phyloP scores from a whole-genome alignment of 768 basidiomycete species.

The Lanmaoa rubissima region DNA sequence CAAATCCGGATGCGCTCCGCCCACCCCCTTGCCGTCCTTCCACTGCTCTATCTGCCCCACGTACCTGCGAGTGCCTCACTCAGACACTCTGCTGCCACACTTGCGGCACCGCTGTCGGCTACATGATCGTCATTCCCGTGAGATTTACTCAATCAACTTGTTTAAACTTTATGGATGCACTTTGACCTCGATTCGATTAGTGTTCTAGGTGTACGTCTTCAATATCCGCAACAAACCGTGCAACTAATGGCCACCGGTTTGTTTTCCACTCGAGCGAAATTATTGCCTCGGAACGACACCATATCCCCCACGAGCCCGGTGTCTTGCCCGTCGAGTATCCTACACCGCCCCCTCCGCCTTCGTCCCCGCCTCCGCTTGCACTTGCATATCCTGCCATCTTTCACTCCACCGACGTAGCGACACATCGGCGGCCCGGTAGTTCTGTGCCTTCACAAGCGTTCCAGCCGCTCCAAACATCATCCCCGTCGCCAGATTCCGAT shows the following conservation, averaged over 20 bases:
- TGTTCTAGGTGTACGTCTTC: slow-evolving; percentile 75
- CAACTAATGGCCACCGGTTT: slow-evolving; percentile 83
- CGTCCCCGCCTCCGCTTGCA: slow-evolving; percentile 32
- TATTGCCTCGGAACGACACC: slow-evolving; percentile 57
- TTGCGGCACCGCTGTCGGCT: slow-evolving; percentile 73
- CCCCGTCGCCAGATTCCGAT: slow-evolving; percentile 15
- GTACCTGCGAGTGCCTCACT: slow-evolving; percentile 85
- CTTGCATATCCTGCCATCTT: slow-evolving; percentile 29
- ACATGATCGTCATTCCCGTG: slow-evolving; percentile 74
- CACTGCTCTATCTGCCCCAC: slow-evolving; percentile 31
- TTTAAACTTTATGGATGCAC: slow-evolving; percentile 5
- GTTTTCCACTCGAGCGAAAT: slow-evolving; percentile 82
- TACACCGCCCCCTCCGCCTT: slow-evolving; percentile 30
- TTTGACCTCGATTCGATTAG: slow-evolving; percentile 29
- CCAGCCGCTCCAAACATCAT: slow-evolving; percentile 22
- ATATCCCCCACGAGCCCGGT: slow-evolving; percentile 62
- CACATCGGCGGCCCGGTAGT: slow-evolving; percentile 17
- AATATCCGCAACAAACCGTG: slow-evolving; percentile 60
- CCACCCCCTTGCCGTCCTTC: slow-evolving; percentile 39
- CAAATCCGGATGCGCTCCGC: slow-evolving; percentile 43
- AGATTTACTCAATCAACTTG: slow-evolving; percentile 13
- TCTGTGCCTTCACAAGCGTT: slow-evolving; percentile 18
- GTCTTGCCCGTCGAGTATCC: slow-evolving; percentile 47
- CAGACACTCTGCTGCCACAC: slow-evolving; percentile 79
- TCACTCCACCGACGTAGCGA: slow-evolving; percentile 26